phyloP scores from a whole-genome alignment of 2,329 filamentous ascomycete species.

The Aspergillus neotritici region DNA sequence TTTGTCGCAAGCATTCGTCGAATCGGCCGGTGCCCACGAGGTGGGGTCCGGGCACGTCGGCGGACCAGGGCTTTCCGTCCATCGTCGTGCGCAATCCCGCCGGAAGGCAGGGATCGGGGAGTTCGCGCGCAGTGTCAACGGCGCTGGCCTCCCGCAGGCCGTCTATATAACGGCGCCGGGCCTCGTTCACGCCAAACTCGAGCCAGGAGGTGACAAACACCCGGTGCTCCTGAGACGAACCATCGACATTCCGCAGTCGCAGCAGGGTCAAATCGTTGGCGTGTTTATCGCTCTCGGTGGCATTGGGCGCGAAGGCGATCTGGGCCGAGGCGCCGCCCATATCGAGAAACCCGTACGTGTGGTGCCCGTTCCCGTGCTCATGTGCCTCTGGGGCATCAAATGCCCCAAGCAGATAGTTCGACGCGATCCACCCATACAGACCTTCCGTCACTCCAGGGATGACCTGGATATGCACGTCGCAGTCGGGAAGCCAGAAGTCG shows the following conservation, averaged over 20 bases:
- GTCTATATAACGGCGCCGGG: constrained; percentile 77
- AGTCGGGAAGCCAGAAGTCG: constrained; percentile 82
- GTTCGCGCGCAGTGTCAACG: constrained; percentile 55
- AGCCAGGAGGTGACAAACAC: constrained; percentile 97
- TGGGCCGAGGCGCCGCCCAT: constrained; percentile 98
- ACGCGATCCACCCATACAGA: constrained; percentile 93
- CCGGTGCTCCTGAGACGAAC: constrained; percentile 69
- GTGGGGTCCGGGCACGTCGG: constrained; percentile 40
- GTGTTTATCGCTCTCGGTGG: constrained; percentile 83
- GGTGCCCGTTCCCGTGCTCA: constrained; percentile 77
- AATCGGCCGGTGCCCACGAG: constrained; percentile 83
- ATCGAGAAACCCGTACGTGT: constrained; percentile 94
- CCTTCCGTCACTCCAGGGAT: constrained; percentile 95
- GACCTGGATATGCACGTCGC: constrained; percentile 81
- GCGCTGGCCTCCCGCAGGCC: constrained; percentile 62
- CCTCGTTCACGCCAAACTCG: constrained; percentile 94
- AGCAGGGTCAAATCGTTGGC: constrained; percentile 82
- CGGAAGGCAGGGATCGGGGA: constrained; percentile 89
- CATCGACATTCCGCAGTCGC: constrained; percentile 76
- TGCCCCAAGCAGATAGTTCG: constrained; percentile 88
- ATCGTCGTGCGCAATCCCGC: constrained; percentile 66
- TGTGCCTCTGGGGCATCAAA: constrained; percentile 74
- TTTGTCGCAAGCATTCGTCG: constrained; percentile 72
- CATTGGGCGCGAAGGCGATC: constrained; percentile 94
- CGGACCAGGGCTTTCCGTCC: constrained; percentile 57